Conservation (phyloP, 345 rosid genomes). For the Ailanthus altissimus region DNA sequence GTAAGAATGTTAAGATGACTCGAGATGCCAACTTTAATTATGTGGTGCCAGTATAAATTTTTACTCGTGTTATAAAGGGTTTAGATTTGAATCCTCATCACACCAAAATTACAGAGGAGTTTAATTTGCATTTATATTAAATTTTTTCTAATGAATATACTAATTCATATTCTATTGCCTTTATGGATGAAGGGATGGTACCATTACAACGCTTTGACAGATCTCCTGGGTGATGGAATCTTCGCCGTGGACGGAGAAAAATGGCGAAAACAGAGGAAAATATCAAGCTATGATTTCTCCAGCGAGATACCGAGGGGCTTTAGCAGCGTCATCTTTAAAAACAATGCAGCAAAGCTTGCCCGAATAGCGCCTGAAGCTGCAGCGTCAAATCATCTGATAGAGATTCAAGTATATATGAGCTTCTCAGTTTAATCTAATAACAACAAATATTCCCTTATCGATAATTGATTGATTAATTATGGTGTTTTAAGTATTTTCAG, state of each 20-base stretch:
- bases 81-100: too few species aligned
- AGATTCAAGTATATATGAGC: conserved; percentile 25
- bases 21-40: not conserved
- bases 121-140: too few species aligned
- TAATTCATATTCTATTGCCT: too few species aligned
- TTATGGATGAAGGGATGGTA: conserved; percentile 14
- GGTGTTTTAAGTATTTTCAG: conserved; percentile 2
- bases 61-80: too few species aligned
- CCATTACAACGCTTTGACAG: conserved; percentile 19
- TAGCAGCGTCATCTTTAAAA: conserved; percentile 32
- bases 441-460: not conserved
- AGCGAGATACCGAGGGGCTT: conserved; percentile 33
- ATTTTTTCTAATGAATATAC: too few species aligned
- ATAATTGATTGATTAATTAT: not conserved
- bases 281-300: conserved; percentile 41
- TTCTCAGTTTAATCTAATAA: not conserved
- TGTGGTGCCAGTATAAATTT: too few species aligned
- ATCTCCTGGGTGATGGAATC: conserved; percentile 38
- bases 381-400: conserved; percentile 23
- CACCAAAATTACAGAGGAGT: too few species aligned
- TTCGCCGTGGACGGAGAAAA: conserved; percentile 46
- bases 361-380: conserved; percentile 26
- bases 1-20: not conserved
- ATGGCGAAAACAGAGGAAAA: conserved; percentile 43
- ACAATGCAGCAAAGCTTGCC: conserved; percentile 33